Percentiles rank a stretch among this genome's conserved stretches.
Evolutionary conservation across 2,329 filamentous ascomycete genomes (phyloP).

Genomic region (Stachybotrys elegans): DNA sequence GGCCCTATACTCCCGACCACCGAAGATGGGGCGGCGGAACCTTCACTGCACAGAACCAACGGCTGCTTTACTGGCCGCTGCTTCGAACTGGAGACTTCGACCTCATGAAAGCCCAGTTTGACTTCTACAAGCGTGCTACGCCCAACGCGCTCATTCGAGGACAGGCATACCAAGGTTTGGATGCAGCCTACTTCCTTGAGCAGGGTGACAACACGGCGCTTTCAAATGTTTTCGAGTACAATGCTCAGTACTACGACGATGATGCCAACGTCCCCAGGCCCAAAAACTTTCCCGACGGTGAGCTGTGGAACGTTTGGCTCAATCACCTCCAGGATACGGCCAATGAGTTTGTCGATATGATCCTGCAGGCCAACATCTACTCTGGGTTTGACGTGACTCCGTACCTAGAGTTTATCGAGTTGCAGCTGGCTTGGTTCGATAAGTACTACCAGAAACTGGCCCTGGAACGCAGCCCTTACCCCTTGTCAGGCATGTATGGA

Average conservation of each 20-base stretch:
- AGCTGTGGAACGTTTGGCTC: constrained; percentile 7
- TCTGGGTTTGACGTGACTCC: constrained; percentile 6
- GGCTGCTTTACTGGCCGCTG: constrained; percentile 4
- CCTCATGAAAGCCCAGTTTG: constrained; percentile 5
- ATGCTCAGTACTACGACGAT: constrained; percentile 6
- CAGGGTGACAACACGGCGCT: constrained; percentile 5
- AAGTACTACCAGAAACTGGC: constrained; percentile 5
- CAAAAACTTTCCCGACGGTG: constrained; percentile 4
- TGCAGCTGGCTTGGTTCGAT: constrained; percentile 6
- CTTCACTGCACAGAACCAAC: constrained; percentile 6
- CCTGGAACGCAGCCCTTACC: background rate
- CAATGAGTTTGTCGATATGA: constrained; percentile 6
- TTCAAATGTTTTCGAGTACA: constrained; percentile 6
- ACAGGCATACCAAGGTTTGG: constrained; percentile 4
- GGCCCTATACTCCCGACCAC: constrained; percentile 5
- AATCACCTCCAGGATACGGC: constrained; percentile 6
- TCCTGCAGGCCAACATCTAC: constrained; percentile 6
- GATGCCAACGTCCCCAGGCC: constrained; percentile 3
- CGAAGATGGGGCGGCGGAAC: constrained; percentile 6
- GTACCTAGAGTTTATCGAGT: constrained; percentile 6
- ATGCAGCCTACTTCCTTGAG: constrained; percentile 4
- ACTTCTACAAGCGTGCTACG: constrained; percentile 7
- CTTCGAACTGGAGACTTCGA: constrained; percentile 5
- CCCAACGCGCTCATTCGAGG: constrained; percentile 4
- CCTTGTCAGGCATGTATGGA: constrained; percentile 3